Base-by-base conservation (phyloP, 2,329 filamentous ascomycete species). In the Sordariomycetes sp. region DNA sequence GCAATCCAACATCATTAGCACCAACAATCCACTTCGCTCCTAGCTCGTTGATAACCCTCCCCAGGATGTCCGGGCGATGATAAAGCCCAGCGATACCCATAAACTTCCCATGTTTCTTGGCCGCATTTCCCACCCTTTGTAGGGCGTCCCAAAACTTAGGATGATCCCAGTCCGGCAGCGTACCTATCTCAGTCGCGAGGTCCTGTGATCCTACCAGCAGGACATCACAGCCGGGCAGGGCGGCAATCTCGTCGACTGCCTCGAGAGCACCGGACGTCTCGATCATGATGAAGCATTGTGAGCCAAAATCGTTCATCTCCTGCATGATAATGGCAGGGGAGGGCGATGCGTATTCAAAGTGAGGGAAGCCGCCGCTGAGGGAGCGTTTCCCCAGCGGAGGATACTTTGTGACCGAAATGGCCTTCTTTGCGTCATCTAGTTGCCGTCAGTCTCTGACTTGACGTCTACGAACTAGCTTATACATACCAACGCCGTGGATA, bases 191-290 rank as follows among this genome's bases (percentile, higher is more conserved):
- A 6, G 43, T 46, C 1, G 49, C 42, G 11, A 57, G 27, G 27
- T 57, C 53, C 12, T 49, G 49, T 3, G 47, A 50, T 7, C 55
- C 55, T 9, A 58, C 39, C 1, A 56, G 39, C 1, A 58, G 38
- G 1, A 54, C 49, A 27, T 57, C 53, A 0, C 54, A 48, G 2
- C 49, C 50, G 3, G 44, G 33, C 0, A 54, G 45, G 2, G 50
- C 46, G 2, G 53, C 51, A 11, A 58, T 58, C 4, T 43, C 43
- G n/a, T 56, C 48, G 0, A 47, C 43, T 1, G 46, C 44, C 1
- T 45, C 38, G 3, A 57, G 31, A 6, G 39, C 42, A 1, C 49
- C 47, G 12, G 28, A 32, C 1, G 40, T 48, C 33, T 54, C 50
- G 16, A 53, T 44, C 49, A 54, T 54, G 8, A 49, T 30, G 4